Conservation (phyloP, 257 asterid species). For the Nicotiana benthamiana region DNA sequence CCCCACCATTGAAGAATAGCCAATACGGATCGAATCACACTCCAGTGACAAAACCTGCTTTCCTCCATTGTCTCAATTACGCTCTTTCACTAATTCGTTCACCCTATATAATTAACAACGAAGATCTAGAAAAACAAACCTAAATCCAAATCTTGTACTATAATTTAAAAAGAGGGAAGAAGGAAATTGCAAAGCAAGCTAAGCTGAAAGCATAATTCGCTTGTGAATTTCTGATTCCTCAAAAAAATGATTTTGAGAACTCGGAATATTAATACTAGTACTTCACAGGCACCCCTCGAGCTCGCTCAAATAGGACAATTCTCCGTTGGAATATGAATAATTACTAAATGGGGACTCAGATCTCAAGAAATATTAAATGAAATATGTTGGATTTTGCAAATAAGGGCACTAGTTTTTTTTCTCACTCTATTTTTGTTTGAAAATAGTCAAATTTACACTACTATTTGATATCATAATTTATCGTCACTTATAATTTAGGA, state of each 20-base stretch:
- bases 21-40: slow-evolving; percentile 24
- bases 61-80: slow-evolving; percentile 20
- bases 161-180: neutral
- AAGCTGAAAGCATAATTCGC: slow-evolving; percentile 1
- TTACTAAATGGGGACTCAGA: neutral
- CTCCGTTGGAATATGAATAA: neutral
- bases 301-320: neutral
- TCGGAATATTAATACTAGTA: neutral
- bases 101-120: neutral
- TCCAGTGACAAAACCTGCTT: slow-evolving; percentile 27
- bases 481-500: too few relatives aligned
- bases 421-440: too few relatives aligned
- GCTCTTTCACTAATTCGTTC: neutral
- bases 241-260: neutral
- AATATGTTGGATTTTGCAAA: neutral
- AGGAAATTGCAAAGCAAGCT: neutral
- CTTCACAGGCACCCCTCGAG: neutral
- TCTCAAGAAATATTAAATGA: neutral
- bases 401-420: neutral
- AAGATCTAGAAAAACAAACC: neutral
- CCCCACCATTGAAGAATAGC: slow-evolving; percentile 47
- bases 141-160: neutral
- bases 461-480: too few relatives aligned
- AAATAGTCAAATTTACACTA: too few relatives aligned
- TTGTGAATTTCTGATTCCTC: neutral